These are phyloP conservation scores for Backusella morwellensis DNA, from an alignment of 192 early-diverging fungal species.

Conservation along the genomic window DNA sequence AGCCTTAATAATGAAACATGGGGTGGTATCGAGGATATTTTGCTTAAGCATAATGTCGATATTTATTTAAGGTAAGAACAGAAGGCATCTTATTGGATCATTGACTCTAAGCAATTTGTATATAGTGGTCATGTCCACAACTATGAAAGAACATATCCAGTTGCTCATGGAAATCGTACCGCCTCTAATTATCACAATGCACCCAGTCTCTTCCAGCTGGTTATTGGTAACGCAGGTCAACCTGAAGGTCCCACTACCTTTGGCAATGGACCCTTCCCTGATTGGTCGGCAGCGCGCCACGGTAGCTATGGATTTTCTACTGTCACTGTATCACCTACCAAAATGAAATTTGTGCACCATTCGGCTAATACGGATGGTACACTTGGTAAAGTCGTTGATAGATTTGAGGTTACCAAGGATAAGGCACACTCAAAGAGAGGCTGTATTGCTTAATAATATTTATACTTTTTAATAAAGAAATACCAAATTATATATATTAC, in stretches of 20 bases:
- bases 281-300: slow-evolving; percentile 28
- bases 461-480: background rate
- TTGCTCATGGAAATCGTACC: slow-evolving; percentile 9
- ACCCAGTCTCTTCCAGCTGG: slow-evolving; percentile 25
- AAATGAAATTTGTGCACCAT: slow-evolving; percentile 19
- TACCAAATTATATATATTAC: background rate
- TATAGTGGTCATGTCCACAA: slow-evolving; percentile 34
- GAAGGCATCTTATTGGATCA: background rate
- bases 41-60: slow-evolving; percentile 25
- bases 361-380: slow-evolving; percentile 21
- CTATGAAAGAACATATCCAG: slow-evolving; percentile 36
- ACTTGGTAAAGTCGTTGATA: slow-evolving; percentile 18
- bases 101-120: background rate
- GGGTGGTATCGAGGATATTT: slow-evolving; percentile 17
- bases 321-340: slow-evolving; percentile 12
- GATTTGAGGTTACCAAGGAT: slow-evolving; percentile 26
- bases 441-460: background rate
- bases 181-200: slow-evolving; percentile 26
- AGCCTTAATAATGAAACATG: background rate
- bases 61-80: slow-evolving; percentile 15
- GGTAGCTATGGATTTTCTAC: slow-evolving; percentile 28
- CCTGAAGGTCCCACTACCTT: slow-evolving; percentile 16
- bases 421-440: background rate
- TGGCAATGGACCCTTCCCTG: slow-evolving; percentile 2
- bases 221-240: slow-evolving; percentile 30